Conservation (phyloP, 345 rosid species). For the Hibiscus mutabilis region DNA sequence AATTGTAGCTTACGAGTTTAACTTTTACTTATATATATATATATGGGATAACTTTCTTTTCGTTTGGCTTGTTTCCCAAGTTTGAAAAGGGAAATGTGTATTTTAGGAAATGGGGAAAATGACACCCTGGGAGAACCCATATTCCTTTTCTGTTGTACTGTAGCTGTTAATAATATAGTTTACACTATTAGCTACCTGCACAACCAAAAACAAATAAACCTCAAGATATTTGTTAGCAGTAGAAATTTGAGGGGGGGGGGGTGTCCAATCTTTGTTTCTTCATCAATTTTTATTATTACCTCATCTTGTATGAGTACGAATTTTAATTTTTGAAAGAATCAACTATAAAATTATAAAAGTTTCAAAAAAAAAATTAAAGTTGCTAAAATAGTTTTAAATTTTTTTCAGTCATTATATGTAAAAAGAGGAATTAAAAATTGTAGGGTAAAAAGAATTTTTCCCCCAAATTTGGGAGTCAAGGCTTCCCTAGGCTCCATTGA, state of each 20-base stretch:
- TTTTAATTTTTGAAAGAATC: too few species aligned
- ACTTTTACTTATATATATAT: not conserved
- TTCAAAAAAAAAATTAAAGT: too few species aligned
- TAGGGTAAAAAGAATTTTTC: too few species aligned
- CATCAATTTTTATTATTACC: too few species aligned
- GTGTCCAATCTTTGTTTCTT: not conserved
- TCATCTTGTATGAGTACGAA: too few species aligned
- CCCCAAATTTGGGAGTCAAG: too few species aligned
- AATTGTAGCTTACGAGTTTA: not conserved
- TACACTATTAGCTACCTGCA: not conserved
- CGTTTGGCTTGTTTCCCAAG: not conserved
- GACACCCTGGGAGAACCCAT: slow-evolving; percentile 4
- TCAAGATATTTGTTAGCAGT: not conserved
- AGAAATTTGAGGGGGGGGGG: not conserved
- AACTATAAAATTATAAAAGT: too few species aligned
- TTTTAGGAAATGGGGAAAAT: not conserved
- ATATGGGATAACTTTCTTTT: not conserved
- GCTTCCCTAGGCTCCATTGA: too few species aligned
- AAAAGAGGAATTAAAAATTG: too few species aligned
- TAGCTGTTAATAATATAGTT: not conserved
- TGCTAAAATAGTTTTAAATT: too few species aligned
- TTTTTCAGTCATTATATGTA: too few species aligned
- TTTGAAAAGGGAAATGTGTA: not conserved
- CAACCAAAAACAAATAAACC: not conserved
- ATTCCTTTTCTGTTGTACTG: slow-evolving; percentile 2